Base-by-base conservation (phyloP, 805 yeast genomes). In the Millerago galiae region DNA sequence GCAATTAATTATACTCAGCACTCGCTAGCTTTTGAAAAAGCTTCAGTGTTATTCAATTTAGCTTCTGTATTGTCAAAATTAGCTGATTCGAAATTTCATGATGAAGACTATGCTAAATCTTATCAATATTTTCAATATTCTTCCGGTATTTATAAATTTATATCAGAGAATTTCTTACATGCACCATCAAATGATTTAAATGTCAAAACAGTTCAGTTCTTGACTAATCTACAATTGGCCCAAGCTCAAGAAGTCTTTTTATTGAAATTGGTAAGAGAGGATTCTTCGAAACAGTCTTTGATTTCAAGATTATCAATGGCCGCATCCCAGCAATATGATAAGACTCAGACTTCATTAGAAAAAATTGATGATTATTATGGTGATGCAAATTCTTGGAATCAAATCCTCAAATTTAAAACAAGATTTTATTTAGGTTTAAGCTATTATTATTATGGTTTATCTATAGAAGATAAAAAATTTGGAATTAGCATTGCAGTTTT, bases 181-280 rank as follows among this genome's bases (percentile, higher is more conserved):
- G 91, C 96, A 0, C 96, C 98, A 1, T 77, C 89, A 4, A 67
- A 72, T 5, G 99, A 91, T 61, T 65, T 90, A 38, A 69, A 74
- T 46, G 83, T 83, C 28, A 77, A 81, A 17, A 79, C 87, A 1
- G 76, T 86, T 9, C 70, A 71, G 34, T 81, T 86, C 29, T 69
- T 91, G 39, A 59, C 71, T 13, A 73, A 72, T 49, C 60, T 90
- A 42, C 78, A 83, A 77, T 66, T 88, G 42, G 93, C 95, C 0
- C 96, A 91, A 60, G 87, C 93, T 3, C 96, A 90, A 58, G 96
- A 93, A 51, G 73, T 83, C 7, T 90, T 91, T 58, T 63, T 83
- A 3, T 59, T 81, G 54, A 82, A 78, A 49, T 75, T 87, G 30
- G 33, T 67, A 15, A 70, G 66, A 43, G 71, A 68, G 8, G 77